These are phyloP conservation scores for Piloderma croceum DNA, from an alignment of 768 basidiomycete species.

Conservation along the genomic window DNA sequence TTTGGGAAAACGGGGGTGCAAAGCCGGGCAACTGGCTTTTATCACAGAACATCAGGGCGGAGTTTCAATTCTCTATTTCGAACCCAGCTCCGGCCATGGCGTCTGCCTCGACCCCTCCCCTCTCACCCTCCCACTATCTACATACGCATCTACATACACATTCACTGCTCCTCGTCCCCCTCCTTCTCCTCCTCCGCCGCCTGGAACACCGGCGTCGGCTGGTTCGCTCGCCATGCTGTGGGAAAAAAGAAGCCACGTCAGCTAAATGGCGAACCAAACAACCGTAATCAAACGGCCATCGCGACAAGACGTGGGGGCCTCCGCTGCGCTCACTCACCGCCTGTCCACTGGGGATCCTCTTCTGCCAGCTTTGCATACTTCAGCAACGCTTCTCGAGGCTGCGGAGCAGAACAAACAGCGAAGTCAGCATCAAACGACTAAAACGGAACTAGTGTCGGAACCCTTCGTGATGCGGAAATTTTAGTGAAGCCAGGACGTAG, in stretches of 20 bases:
- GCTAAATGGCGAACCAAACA: constrained; percentile 43
- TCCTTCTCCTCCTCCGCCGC: constrained; percentile 56
- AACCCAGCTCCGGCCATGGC: too few species aligned
- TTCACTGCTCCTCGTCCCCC: constrained; percentile 33
- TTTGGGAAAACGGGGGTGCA: constrained; percentile 67
- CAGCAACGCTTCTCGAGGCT: constrained; percentile 97
- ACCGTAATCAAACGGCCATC: constrained; percentile 30
- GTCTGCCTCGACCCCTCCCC: constrained; percentile 19
- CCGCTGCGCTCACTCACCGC: too few species aligned
- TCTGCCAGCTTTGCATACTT: constrained; percentile 80
- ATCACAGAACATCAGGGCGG: too few species aligned
- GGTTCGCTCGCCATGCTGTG: constrained; percentile 81
- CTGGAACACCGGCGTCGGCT: constrained; percentile 81
- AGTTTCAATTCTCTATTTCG: too few species aligned
- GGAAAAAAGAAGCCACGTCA: constrained; percentile 59
- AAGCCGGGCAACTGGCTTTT: too few species aligned
- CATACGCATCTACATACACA: constrained; percentile 11
- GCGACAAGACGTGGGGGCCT: constrained; percentile 28
- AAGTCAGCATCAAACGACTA: constrained; percentile 18
- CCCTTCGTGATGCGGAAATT: background rate
- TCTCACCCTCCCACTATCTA: constrained; percentile 6
- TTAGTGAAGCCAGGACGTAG: background rate
- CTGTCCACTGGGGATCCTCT: constrained; percentile 77
- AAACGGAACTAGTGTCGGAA: constrained; percentile 5
- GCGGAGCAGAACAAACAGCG: constrained; percentile 21